phyloP scores from a whole-genome alignment of 2,329 filamentous ascomycete species.

The Aspergillus ibericus region DNA sequence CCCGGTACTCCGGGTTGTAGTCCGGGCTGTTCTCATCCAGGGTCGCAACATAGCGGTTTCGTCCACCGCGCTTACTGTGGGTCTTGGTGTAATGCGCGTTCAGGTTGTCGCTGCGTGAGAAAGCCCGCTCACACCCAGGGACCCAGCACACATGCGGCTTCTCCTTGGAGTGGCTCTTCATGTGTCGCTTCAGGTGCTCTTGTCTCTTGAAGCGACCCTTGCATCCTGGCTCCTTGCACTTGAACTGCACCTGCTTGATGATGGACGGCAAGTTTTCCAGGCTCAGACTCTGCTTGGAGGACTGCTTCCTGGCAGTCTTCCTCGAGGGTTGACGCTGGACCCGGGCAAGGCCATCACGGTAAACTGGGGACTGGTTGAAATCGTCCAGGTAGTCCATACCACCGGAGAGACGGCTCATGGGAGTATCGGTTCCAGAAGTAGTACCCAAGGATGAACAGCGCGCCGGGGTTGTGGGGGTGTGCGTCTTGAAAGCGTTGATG shows the following conservation, averaged over 20 bases:
- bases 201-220: slow-evolving; percentile 50
- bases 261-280: slow-evolving; percentile 40
- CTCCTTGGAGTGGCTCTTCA: slow-evolving; percentile 49
- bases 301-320: slow-evolving; percentile 31
- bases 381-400: slow-evolving; percentile 39
- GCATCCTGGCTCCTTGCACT: slow-evolving; percentile 45
- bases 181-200: slow-evolving; percentile 52
- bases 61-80: slow-evolving; percentile 47
- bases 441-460: slow-evolving; percentile 38
- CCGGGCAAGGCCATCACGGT: slow-evolving; percentile 31
- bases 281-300: slow-evolving; percentile 37
- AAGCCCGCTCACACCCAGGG: slow-evolving; percentile 43
- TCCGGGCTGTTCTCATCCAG: slow-evolving; percentile 44
- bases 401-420: slow-evolving; percentile 37
- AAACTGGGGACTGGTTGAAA: slow-evolving; percentile 34
- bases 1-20: slow-evolving; percentile 47
- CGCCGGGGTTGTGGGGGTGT: slow-evolving; percentile 39
- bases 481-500: slow-evolving; percentile 34
- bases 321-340: slow-evolving; percentile 34
- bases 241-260: slow-evolving; percentile 44
- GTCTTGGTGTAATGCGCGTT: slow-evolving; percentile 49
- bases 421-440: slow-evolving; percentile 36
- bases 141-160: slow-evolving; percentile 48
- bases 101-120: slow-evolving; percentile 48
- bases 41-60: slow-evolving; percentile 49